Evolutionary conservation across 306 rosid species (phyloP), one percentile per base, ranked within the genome.

Genomic region (Fragaria ananassa): DNA sequence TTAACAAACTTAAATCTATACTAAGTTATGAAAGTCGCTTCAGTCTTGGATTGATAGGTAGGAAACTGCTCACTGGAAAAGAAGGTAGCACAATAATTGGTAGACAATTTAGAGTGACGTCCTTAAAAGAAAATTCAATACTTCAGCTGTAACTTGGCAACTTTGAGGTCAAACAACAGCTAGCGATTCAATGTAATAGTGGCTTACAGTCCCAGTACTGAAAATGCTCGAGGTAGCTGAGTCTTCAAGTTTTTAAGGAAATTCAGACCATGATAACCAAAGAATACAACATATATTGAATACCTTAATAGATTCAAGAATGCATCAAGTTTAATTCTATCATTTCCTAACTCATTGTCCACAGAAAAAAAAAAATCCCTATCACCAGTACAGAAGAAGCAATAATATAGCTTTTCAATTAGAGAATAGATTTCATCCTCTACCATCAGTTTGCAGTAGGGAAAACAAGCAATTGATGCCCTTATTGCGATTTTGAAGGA

Each of bases 401-500:
- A 75, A 65, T 47, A 74, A 27, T 83, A 74, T 63, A 77, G 53
- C 82, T 68, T 76, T 47, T 47, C 64, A 75, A 70, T 60, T 58
- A 78, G 75, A 74, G 57, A 74, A 74, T 76, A 50, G 47, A 74
- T 75, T 51, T 35, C 62, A 46, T 57, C 71, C 50, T 78, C 81
- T 81, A 80, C 81, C 73, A 62, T 74, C 77, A 83, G 79, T 76
- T 72, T 81, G 83, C 89, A 74, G 77, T 61, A 60, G 78, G 84
- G 51, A 77, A 57, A 81, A 80, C 67, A 75, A 86, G 81, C 78
- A 82, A 79, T 73, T 67, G 44, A 76, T 70, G 83, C 83, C 50
- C 82, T 86, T 85, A 80, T 82, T 89, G 83, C 68, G 77, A 85
- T 76, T 76, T 77, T 64, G 47, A 78, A 81, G 74, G 73, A 81